Percentiles rank a stretch among this genome's conserved stretches.
Conservation (phyloP, 805 yeast genomes). For the Cyberlindnera subsufficiens region DNA sequence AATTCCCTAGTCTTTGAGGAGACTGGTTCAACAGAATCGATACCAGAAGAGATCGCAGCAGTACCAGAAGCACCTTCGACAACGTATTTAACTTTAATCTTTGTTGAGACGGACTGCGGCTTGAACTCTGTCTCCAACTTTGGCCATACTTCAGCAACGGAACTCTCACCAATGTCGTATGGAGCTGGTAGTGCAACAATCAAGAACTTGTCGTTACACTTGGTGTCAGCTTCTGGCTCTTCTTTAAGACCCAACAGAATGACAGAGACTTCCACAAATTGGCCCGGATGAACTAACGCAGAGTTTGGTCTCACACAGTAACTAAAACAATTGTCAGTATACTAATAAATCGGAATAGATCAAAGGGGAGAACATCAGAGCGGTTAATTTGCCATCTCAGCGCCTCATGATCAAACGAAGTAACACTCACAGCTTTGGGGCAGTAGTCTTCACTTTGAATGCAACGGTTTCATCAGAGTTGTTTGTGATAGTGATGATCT, state of each 20-base stretch:
- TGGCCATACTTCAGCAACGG: constrained; percentile 73
- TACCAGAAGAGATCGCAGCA: constrained; percentile 12
- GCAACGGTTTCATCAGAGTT: constrained; percentile 61
- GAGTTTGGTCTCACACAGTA: constrained; percentile 96
- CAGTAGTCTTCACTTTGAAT: constrained; percentile 96
- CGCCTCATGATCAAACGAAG: neutral
- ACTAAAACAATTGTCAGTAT: constrained; percentile 10
- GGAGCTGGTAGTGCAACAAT: constrained; percentile 81
- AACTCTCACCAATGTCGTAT: constrained; percentile 44
- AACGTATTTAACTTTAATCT: constrained; percentile 56
- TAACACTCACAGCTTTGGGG: constrained; percentile 68
- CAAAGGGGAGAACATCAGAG: neutral
- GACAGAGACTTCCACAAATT: constrained; percentile 65
- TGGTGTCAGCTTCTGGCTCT: constrained; percentile 67
- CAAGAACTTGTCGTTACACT: constrained; percentile 89
- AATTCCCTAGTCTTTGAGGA: constrained; percentile 2
- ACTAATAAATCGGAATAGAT: neutral
- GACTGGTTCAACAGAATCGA: constrained; percentile 10
- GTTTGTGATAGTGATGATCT: constrained; percentile 44
- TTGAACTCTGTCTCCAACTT: constrained; percentile 56
- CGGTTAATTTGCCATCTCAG: too few relatives aligned
- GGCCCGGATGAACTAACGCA: constrained; percentile 70
- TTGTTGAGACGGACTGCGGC: constrained; percentile 52
- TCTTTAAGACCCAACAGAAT: constrained; percentile 78
- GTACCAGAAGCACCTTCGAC: constrained; percentile 14